Evolutionary conservation across 2,329 filamentous ascomycete species (phyloP), one percentile per base, ranked within the genome.

Genomic region (Fusarium mexicanum): DNA sequence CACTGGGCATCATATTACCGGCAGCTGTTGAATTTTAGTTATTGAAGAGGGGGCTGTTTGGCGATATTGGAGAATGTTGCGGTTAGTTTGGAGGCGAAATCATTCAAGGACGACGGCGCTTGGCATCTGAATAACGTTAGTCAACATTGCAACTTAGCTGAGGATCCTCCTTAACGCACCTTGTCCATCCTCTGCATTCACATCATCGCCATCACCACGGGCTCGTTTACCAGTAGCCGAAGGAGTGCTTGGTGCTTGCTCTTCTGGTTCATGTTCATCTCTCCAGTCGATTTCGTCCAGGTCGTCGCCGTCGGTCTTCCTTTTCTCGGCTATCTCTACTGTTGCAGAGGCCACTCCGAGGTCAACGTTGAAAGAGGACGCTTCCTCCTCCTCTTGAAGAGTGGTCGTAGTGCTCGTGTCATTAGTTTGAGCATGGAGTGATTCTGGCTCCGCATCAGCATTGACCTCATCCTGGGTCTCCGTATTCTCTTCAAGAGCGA

Each of bases 91-190:
- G 51, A 57, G 46, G 50, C 43, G 33, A 38, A 41, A 61, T 48
- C 61, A 51, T 71, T 79, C 54, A 81, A 54, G 81, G 84, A 65
- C 87, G 87, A 78, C 84, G 85, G 76, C 88, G 88, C 82, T 89
- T 90, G 80, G 83, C 79, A 79, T 87, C 87, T 83, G 76, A 44
- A 71, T 67, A 20, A 71, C 61, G 75, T 86, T 78, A 84, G 83
- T 59, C 71, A 63, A 22, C 33, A 24, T 44, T 22, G 17, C 26
- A 24, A 43, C 33, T 37, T 13, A 14, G 13, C 18, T n/a, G 24
- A 33, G 17, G 8, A 20, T 40, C n/a, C 38, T 29, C 22, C 31
- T 12, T 14, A 22, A 24, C 62, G 31, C 79, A 82, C 80, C 80
- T 72, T 81, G 79, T 67, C 81, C 80, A 64, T 81, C 81, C 76